phyloP scores from a whole-genome alignment of 202 grass and related monocot species.

The Brachypodium distachyon region DNA sequence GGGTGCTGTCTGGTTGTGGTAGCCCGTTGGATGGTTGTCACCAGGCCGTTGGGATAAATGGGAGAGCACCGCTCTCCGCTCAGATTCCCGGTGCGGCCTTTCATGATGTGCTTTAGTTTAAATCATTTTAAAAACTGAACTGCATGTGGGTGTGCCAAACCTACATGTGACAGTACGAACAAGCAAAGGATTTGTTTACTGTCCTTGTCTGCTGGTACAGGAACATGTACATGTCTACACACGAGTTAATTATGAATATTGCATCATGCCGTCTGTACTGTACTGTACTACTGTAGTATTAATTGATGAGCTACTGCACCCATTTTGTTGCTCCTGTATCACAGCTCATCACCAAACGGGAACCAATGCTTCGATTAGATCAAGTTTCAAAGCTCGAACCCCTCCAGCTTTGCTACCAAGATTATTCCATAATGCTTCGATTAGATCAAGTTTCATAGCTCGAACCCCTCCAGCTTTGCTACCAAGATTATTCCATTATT shows the following conservation, averaged over 20 bases:
- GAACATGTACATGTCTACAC: not conserved
- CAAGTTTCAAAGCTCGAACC: not conserved
- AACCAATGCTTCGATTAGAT: not conserved
- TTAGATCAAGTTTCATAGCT: not conserved
- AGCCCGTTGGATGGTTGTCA: not conserved
- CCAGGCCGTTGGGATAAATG: not conserved
- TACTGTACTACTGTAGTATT: too few species aligned
- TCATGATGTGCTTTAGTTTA: not conserved
- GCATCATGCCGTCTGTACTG: not conserved
- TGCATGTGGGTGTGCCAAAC: not conserved
- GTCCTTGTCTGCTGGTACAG: constrained; percentile 12
- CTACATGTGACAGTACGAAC: not conserved
- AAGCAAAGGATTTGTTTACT: not conserved
- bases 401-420: not conserved
- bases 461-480: not conserved
- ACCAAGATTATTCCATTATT: not conserved
- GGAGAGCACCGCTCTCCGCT: not conserved
- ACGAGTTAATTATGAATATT: not conserved
- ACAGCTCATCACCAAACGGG: not conserved
- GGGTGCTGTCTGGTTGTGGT: too few species aligned
- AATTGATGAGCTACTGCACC: not conserved
- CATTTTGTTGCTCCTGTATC: not conserved
- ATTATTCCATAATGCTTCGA: not conserved
- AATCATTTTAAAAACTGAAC: not conserved
- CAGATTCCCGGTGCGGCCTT: not conserved